Conservation (phyloP, 495 filamentous ascomycete genomes). For the Acidiella bohemica region DNA sequence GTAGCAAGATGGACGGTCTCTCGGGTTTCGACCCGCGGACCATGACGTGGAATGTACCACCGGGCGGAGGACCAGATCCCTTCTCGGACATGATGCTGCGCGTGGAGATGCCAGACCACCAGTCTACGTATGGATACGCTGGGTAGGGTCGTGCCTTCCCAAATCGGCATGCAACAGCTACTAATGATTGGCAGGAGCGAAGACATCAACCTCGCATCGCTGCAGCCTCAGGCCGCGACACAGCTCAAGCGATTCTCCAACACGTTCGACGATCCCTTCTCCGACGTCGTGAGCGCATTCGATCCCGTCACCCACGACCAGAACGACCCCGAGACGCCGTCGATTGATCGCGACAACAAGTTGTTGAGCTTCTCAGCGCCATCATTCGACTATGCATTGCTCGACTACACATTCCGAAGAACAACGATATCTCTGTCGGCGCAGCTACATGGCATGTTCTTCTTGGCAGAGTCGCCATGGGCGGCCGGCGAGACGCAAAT, state of each 20-base stretch:
- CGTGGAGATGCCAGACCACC: constrained; percentile 43
- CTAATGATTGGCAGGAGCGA: constrained; percentile 14
- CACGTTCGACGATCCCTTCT: constrained; percentile 32
- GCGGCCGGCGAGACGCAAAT: constrained; percentile 50
- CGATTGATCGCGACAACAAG: constrained; percentile 58
- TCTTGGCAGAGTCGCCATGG: constrained; percentile 71
- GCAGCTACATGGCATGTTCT: constrained; percentile 91
- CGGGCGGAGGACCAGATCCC: constrained; percentile 3
- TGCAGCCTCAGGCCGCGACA: constrained; percentile 20
- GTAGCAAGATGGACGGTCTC: constrained; percentile 40
- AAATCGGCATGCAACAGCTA: not conserved
- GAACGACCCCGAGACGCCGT: constrained; percentile 24
- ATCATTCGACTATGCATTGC: constrained; percentile 50
- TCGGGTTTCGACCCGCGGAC: constrained; percentile 52
- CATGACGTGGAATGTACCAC: constrained; percentile 41
- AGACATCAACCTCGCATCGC: constrained; percentile 18
- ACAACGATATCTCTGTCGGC: constrained; percentile 54
- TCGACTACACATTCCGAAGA: constrained; percentile 53
- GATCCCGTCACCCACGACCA: constrained; percentile 26
- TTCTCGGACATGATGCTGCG: constrained; percentile 32
- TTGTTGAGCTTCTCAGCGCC: constrained; percentile 66
- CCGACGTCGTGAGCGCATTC: constrained; percentile 30
- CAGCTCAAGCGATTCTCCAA: constrained; percentile 29
- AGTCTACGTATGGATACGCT: constrained; percentile 44
- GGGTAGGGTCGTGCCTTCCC: constrained; percentile 29